Conservation (phyloP, 2,329 filamentous ascomycete species). For the Bertia moriformis region DNA sequence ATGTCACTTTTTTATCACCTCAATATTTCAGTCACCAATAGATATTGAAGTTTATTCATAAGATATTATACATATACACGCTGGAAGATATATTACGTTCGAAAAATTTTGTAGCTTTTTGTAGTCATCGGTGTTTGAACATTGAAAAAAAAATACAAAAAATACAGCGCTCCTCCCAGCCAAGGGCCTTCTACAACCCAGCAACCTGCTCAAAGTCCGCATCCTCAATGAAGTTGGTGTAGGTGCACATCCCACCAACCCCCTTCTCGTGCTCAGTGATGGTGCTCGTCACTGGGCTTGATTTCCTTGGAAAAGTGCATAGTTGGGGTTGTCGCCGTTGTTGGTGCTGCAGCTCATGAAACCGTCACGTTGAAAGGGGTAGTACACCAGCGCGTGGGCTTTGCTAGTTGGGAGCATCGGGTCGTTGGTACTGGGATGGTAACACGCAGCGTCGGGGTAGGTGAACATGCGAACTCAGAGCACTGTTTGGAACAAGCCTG, state of each 20-base stretch:
- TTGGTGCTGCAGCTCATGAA: slow-evolving; percentile 20
- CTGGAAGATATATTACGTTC: too few species aligned
- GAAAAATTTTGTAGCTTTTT: too few species aligned
- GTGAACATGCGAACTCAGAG: slow-evolving; percentile 37
- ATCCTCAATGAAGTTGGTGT: slow-evolving; percentile 15
- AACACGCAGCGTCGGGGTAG: slow-evolving; percentile 38
- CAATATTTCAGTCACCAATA: too few species aligned
- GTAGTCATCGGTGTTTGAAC: too few species aligned
- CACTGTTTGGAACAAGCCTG: too few species aligned
- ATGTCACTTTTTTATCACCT: too few species aligned
- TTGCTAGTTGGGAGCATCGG: slow-evolving; percentile 38
- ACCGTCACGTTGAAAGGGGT: slow-evolving; percentile 23
- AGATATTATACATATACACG: too few species aligned
- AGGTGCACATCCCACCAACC: slow-evolving; percentile 8
- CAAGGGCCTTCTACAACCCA: slow-evolving; percentile 21
- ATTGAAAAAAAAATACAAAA: too few species aligned
- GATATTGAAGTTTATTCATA: too few species aligned
- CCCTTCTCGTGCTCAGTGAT: slow-evolving; percentile 11
- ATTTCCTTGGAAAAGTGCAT: too few species aligned
- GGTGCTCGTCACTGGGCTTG: neutral
- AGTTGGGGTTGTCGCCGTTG: slow-evolving; percentile 28
- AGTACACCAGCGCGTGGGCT: slow-evolving; percentile 15
- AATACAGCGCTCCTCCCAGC: too few species aligned
- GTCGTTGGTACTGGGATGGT: slow-evolving; percentile 43
- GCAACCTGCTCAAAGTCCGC: slow-evolving; percentile 21